Base-by-base conservation (phyloP, 306 rosid genomes). In the Erythrophleum fordii region DNA sequence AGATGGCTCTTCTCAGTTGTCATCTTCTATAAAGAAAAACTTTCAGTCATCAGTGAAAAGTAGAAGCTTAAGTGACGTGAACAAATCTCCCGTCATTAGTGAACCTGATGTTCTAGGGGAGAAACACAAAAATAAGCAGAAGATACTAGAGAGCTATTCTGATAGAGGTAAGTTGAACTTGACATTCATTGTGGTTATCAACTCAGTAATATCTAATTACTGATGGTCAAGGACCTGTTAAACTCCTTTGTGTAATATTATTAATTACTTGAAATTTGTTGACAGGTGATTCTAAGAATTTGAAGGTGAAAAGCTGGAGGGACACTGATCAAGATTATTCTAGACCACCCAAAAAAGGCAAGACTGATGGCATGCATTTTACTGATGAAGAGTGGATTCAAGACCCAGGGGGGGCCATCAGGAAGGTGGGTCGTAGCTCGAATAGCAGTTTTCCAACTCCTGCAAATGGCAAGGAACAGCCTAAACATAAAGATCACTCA, bases 1-100 rank as follows among this genome's bases (percentile, higher is more conserved):
- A 84, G 95, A 87, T 37, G 87, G 91, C 74, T 44, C 80, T 66
- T 46, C 90, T 75, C 95, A 83, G 68, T 77, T 84, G 53, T 78
- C 91, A 39, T 79, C 83, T 83, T 77, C 92, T 34, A 68, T 53
- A 77, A 93, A 95, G 97, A 93, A 87, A 85, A 89, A 76, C 66
- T 12, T 41, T 16, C 90, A 69, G 72, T 80, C 85, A 41, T 81
- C 93, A 5, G 82, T 84, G 76, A 91, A 90, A 85, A 92, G 93
- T 82, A 90, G 88, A 87, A 95, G 97, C 89, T 87, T 93, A 83
- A 92, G 91, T 79, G 99, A 95, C 80, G 91, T 89, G 76, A 88
- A 82, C 88, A 88, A 82, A 61, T 91, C 94, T 79, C 95, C 99
- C 64, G 85, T 65, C 26, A 75, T 79, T 53, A 86, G 84, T 77